Conservation (phyloP, 192 early-diverging fungal genomes). For the Podila verticillata region DNA sequence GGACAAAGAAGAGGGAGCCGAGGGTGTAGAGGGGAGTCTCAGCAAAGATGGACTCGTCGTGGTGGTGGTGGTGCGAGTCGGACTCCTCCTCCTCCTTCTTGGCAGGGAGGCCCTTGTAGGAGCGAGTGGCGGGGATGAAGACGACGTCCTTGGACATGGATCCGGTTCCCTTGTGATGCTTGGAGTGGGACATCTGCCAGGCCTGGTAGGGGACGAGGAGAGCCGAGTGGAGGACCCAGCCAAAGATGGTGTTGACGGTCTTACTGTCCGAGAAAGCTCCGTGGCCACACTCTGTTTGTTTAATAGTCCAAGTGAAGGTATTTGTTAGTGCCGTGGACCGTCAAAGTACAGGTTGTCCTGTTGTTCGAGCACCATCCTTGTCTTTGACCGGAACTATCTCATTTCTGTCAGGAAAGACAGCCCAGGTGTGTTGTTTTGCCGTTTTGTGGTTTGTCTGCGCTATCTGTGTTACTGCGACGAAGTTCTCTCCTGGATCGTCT, state of each 20-base stretch:
- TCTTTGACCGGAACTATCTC: too few species aligned
- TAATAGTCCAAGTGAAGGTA: neutral
- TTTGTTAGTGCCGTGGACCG: neutral
- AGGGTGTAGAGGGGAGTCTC: constrained; percentile 78
- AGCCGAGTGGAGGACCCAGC: constrained; percentile 89
- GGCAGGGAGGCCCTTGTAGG: constrained; percentile 59
- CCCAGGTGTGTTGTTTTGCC: neutral
- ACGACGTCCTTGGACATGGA: constrained; percentile 94
- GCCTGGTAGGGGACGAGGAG: constrained; percentile 94
- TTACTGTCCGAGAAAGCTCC: constrained; percentile 84
- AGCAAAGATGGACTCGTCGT: constrained; percentile 63
- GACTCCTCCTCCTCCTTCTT: constrained; percentile 51
- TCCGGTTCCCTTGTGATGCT: constrained; percentile 92
- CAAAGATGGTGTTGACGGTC: constrained; percentile 86
- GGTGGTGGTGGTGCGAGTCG: constrained; percentile 50
- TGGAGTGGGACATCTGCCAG: constrained; percentile 90
- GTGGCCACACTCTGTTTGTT: constrained; percentile 85
- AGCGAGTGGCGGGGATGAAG: constrained; percentile 85
- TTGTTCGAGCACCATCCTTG: too few species aligned
- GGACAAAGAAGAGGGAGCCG: constrained; percentile 68
- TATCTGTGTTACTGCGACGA: neutral
- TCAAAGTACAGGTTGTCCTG: neutral
- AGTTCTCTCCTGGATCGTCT: neutral
- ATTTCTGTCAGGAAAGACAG: neutral
- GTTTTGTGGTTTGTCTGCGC: too few species aligned